These are phyloP conservation scores for Oryza longistaminata DNA, from an alignment of 176 grass and related monocot species.

Conservation along the genomic window DNA sequence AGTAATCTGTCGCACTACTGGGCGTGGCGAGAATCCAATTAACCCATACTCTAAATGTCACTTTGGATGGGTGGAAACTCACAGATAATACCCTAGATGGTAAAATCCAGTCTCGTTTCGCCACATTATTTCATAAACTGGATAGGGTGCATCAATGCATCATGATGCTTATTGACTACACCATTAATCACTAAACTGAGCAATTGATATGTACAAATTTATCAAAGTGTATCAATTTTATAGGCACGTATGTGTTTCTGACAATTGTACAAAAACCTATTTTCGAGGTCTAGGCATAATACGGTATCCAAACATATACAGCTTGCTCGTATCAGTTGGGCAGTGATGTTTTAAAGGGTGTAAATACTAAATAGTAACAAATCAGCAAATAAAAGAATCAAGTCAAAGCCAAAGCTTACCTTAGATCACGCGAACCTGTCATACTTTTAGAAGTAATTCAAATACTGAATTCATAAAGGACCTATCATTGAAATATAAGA, in stretches of 20 bases:
- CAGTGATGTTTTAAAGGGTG: conserved; percentile 1
- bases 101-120: conserved; percentile 3
- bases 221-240: background rate
- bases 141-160: background rate
- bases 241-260: conserved; percentile 13
- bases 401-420: conserved; percentile 42
- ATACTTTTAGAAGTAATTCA: conserved; percentile 89
- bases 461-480: conserved; percentile 99
- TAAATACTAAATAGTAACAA: conserved; percentile 34
- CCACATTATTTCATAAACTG: background rate
- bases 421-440: conserved; percentile 81
- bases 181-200: background rate
- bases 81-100: background rate
- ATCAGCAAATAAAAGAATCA: background rate
- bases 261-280: conserved; percentile 3
- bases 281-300: conserved; percentile 1
- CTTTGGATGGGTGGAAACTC: background rate
- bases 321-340: background rate
- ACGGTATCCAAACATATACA: background rate
- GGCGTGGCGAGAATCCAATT: background rate
- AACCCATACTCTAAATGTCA: background rate
- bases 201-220: background rate
- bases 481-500: conserved; percentile 49
- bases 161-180: background rate
- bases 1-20: background rate